Base-by-base conservation (phyloP, 2,329 filamentous ascomycete species). In the Venturia carpophila region DNA sequence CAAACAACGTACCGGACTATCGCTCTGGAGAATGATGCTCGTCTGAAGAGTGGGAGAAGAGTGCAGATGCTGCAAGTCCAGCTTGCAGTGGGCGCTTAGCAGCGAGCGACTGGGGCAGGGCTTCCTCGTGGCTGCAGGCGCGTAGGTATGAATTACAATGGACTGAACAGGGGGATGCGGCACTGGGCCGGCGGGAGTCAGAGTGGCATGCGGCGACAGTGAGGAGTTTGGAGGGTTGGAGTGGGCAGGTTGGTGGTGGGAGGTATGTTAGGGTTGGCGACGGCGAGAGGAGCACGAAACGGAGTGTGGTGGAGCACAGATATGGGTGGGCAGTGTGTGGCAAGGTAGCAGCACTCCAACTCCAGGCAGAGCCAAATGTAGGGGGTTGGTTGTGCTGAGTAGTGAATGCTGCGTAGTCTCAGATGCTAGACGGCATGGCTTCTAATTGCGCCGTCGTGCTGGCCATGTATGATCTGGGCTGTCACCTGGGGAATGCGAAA, bases 51-150 rank as follows among this genome's bases (percentile, higher is more conserved):
- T 21, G 34, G 52, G 30, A 21, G 30, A 58, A 21, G 52, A 58
- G 15, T 37, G 52, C 30, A 39, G 52, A 58, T n/a, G 52, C 52
- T 39, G 52, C 52, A 58, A 58, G 52, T 58, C 52, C 52, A 58
- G 52, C 52, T 58, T 58, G 52, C 52, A 58, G 52, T 37, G 15
- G 52, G 52, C 52, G 52, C 52, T 58, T 58, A 58, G 52, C 52
- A 58, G n/a, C 37, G 52, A 58, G 52, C 30, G 52, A 58, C 52
- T 58, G 52, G 52, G 27, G 27, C n/a, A 58, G 52, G 30, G 52
- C 52, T 37, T 58, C 30, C 52, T 58, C n/a, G 17, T 34, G 30
- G 15, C 19, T 34, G 19, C 11, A 37, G 52, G 52, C 52, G 52
- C 52, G 52, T 56, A 37, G 47, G 47, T 58, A 58, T 58, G 52